Evolutionary conservation across 768 basidiomycete genomes (phyloP).

Genomic region (Chalciporus piperatus): DNA sequence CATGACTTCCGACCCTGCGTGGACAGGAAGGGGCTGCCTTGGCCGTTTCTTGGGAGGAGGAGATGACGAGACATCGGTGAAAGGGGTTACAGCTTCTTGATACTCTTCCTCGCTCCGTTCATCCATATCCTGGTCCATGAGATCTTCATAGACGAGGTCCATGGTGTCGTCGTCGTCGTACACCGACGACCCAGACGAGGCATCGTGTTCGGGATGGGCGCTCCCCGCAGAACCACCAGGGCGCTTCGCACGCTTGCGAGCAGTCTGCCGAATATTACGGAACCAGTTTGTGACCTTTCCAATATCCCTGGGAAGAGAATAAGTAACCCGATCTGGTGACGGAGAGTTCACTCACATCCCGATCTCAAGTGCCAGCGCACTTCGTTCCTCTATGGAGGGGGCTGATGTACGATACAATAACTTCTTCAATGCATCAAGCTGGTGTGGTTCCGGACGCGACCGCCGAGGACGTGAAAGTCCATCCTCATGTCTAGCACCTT

Average conservation of each 20-base stretch:
- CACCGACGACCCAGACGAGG: constrained; percentile 53
- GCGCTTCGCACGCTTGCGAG: constrained; percentile 66
- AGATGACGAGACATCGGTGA: constrained; percentile 49
- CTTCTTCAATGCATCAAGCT: constrained; percentile 71
- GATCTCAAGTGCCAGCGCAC: constrained; percentile 67
- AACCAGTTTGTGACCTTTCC: constrained; percentile 90
- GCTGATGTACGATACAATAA: constrained; percentile 65
- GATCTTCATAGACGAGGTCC: constrained; percentile 45
- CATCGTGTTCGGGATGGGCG: constrained; percentile 43
- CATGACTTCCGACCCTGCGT: constrained; percentile 30
- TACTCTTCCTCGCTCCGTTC: constrained; percentile 65
- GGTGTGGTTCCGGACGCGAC: constrained; percentile 75
- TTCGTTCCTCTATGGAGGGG: constrained; percentile 79
- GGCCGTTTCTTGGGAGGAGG: constrained; percentile 33
- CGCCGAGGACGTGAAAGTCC: constrained; percentile 58
- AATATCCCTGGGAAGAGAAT: constrained; percentile 55
- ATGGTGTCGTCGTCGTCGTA: constrained; percentile 43
- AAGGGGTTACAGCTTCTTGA: constrained; percentile 73
- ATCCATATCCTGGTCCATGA: constrained; percentile 49
- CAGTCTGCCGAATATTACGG: constrained; percentile 77
- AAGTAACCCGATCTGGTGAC: constrained; percentile 4
- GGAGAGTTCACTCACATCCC: constrained; percentile 56
- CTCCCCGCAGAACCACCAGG: constrained; percentile 39
- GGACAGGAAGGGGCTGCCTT: constrained; percentile 30
- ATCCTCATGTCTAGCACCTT: constrained; percentile 23